Evolutionary conservation across 2,329 filamentous ascomycete genomes (phyloP).

Genomic region (Diaporthe capsici): DNA sequence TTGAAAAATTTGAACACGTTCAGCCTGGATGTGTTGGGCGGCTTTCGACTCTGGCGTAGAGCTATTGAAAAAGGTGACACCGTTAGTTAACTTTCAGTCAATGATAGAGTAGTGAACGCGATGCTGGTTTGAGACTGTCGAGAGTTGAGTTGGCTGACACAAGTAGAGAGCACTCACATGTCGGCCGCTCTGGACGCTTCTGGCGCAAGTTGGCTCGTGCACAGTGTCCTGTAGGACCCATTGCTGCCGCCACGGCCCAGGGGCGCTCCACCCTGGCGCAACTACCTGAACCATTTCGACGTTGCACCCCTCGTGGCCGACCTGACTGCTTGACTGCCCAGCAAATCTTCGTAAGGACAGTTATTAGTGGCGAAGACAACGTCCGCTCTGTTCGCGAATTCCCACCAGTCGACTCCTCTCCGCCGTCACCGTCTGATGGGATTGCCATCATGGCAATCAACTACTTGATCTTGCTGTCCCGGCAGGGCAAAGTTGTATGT

Average conservation of each 20-base stretch:
- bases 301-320: conserved; percentile 24
- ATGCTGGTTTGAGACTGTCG: no score
- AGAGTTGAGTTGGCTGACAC: not conserved
- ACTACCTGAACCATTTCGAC: not conserved
- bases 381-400: not conserved
- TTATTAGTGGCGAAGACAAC: conserved; percentile 13
- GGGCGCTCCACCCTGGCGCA: not conserved
- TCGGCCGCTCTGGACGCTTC: not conserved
- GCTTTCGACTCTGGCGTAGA: not conserved
- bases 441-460: conserved; percentile 61
- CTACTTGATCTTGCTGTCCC: conserved; percentile 96
- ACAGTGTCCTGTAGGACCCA: not conserved
- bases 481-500: conserved; percentile 99
- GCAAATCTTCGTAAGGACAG: conserved; percentile 19
- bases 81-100: not conserved
- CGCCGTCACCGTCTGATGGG: conserved; percentile 34
- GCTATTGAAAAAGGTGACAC: not conserved
- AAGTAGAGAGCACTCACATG: not conserved
- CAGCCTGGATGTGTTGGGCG: not conserved
- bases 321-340: conserved; percentile 26
- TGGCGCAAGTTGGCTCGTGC: conserved; percentile 6
- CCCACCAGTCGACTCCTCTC: not conserved
- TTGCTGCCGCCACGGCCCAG: conserved; percentile 4
- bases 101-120: no score
- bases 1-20: not conserved